Percentiles rank a stretch among this genome's conserved stretches.
Evolutionary conservation across 73 alveolate species (phyloP).

Genomic region (Urostyla sp.): DNA sequence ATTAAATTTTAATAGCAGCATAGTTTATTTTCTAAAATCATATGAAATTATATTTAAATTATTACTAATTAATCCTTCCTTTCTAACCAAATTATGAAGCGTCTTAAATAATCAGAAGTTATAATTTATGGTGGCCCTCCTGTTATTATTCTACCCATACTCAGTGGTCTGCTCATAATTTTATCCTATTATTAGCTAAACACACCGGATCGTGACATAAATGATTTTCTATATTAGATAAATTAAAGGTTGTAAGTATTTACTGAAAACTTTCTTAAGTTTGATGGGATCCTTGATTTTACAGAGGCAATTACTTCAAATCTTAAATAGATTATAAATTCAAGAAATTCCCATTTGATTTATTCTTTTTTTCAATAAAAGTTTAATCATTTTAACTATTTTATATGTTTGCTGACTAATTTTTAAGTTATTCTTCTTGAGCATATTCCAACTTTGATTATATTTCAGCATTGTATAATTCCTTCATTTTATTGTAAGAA

Average conservation of each 20-base stretch:
- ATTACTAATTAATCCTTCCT: slow-evolving; percentile 1
- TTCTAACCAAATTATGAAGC: slow-evolving; percentile 20
- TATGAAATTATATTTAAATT: background rate
- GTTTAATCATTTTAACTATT: background rate
- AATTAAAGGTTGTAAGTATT: background rate
- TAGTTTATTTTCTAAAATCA: slow-evolving; percentile 1
- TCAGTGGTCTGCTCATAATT: slow-evolving; percentile 23
- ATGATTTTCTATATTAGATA: background rate
- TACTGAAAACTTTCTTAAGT: background rate
- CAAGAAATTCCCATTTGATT: no score
- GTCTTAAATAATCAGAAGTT: background rate
- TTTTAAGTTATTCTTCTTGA: background rate
- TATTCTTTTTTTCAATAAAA: no score
- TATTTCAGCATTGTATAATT: background rate
- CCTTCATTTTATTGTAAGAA: background rate
- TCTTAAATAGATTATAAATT: no score
- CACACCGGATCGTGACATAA: background rate
- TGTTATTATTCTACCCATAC: slow-evolving; percentile 1
- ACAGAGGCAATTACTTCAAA: no score
- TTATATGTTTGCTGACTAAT: background rate
- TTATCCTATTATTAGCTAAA: background rate
- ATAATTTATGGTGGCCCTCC: slow-evolving; percentile 42
- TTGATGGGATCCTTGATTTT: no score
- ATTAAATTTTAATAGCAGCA: slow-evolving; percentile 21
- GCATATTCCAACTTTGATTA: background rate